Conservation (phyloP, 768 basidiomycete genomes). For the Boletus insuetus region DNA sequence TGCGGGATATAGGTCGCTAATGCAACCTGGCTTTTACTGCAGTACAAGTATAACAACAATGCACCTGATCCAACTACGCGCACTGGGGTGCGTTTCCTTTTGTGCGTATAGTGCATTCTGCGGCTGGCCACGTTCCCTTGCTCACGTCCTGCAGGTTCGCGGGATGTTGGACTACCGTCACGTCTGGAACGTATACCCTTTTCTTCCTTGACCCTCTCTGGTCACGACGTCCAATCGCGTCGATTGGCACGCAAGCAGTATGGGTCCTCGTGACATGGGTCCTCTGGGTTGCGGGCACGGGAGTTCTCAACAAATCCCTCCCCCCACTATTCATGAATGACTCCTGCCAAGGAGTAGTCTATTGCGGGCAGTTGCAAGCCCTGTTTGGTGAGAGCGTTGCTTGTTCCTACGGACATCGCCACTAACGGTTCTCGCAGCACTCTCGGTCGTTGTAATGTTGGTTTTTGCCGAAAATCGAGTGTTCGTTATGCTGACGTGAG, state of each 20-base stretch:
- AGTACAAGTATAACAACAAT: conserved; percentile 52
- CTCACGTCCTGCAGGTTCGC: conserved; percentile 42
- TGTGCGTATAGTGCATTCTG: conserved; percentile 41
- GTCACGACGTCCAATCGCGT: conserved; percentile 51
- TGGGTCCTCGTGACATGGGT: conserved; percentile 61
- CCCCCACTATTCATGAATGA: conserved; percentile 41
- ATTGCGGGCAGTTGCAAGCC: conserved; percentile 55
- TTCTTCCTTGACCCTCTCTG: conserved; percentile 60
- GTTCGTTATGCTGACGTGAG: conserved; percentile 7
- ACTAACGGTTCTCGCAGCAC: conserved; percentile 28
- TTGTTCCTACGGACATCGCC: no score
- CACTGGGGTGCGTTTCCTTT: conserved; percentile 43
- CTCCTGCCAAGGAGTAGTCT: conserved; percentile 42
- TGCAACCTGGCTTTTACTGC: conserved; percentile 56
- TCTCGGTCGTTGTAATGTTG: conserved; percentile 55
- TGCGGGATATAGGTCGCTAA: conserved; percentile 42
- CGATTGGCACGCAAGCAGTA: conserved; percentile 56
- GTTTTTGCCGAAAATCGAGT: conserved; percentile 12
- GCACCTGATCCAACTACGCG: conserved; percentile 47
- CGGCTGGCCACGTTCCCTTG: not conserved
- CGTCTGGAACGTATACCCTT: conserved; percentile 50
- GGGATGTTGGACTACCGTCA: conserved; percentile 59
- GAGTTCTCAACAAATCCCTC: conserved; percentile 47
- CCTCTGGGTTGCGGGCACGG: conserved; percentile 58
- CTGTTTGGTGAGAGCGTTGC: conserved; percentile 44